Conservation (phyloP, 164 flowering plant species). For the Macadamia integrifolia region DNA sequence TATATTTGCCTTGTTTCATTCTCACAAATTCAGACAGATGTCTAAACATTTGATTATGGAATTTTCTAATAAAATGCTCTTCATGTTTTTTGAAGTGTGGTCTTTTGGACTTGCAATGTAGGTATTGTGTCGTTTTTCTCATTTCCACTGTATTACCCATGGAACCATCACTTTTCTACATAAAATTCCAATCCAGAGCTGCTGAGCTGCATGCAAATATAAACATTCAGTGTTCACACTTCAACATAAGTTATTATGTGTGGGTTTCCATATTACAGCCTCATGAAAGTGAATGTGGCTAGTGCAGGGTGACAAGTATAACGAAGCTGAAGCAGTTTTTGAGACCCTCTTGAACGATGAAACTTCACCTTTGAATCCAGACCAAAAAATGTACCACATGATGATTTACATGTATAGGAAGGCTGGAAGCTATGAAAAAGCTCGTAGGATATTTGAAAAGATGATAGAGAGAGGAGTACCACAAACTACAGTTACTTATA, state of each 20-base stretch:
- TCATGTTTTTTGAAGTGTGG: too few relatives aligned
- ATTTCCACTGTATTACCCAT: too few relatives aligned
- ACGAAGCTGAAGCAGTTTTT: constrained; percentile 86
- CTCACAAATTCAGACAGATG: too few relatives aligned
- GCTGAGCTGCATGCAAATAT: too few relatives aligned
- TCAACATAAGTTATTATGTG: neutral
- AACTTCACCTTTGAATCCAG: constrained; percentile 68
- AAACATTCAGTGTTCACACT: too few relatives aligned
- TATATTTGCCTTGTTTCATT: too few relatives aligned
- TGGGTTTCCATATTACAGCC: constrained; percentile 3
- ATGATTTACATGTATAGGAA: constrained; percentile 95
- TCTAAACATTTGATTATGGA: too few relatives aligned
- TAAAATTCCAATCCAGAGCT: too few relatives aligned
- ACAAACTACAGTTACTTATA: constrained; percentile 79
- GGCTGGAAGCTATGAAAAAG: constrained; percentile 73
- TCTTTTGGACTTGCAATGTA: too few relatives aligned
- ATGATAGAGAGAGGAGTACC: constrained; percentile 80
- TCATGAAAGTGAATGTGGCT: constrained; percentile 9
- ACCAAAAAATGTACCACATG: constrained; percentile 97
- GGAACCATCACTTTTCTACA: too few relatives aligned
- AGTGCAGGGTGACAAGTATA: constrained; percentile 68
- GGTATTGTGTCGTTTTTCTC: too few relatives aligned
- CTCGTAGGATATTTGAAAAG: constrained; percentile 60
- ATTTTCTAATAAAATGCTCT: too few relatives aligned
- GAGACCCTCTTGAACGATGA: constrained; percentile 55